A percentile compares a stretch with the other conserved stretches of the same genome.
These are phyloP conservation scores for Pseudoneurospora amorphoporcata DNA, from an alignment of 495 filamentous ascomycete species.

Conservation along the genomic window DNA sequence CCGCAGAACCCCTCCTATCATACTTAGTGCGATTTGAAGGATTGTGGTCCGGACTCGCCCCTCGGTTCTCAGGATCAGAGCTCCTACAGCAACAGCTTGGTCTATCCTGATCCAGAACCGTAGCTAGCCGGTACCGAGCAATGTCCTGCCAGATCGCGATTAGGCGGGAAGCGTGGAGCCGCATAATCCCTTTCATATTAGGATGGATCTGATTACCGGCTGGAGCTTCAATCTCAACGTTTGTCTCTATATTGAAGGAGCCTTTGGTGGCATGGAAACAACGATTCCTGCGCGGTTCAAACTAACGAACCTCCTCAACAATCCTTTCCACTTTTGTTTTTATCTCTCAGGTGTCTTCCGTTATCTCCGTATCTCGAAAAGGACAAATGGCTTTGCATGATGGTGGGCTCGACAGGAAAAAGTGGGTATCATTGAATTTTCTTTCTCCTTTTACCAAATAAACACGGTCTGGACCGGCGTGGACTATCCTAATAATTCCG, in stretches of 20 bases:
- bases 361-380: not conserved
- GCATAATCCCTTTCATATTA: not conserved
- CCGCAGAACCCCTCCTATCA: constrained; percentile 48
- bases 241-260: not conserved
- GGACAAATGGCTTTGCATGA: not conserved
- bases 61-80: constrained; percentile 19
- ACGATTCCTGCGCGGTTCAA: not conserved
- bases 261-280: not conserved
- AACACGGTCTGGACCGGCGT: constrained; percentile 19
- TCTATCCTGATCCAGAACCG: not conserved
- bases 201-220: not conserved
- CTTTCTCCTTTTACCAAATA: constrained; percentile 16
- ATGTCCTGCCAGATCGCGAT: not conserved
- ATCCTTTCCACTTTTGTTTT: not conserved
- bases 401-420: not conserved
- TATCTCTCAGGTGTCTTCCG: not conserved
- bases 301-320: not conserved
- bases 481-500: constrained; percentile 16
- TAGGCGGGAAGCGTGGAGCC: not conserved
- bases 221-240: not conserved
- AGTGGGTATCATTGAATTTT: not conserved
- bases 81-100: not conserved
- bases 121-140: not conserved
- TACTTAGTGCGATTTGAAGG: constrained; percentile 20
- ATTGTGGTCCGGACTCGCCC: constrained; percentile 31